Evolutionary conservation across 2,329 filamentous ascomycete species (phyloP), one percentile per base, ranked within the genome.

Genomic region (Aspergillus sp.): DNA sequence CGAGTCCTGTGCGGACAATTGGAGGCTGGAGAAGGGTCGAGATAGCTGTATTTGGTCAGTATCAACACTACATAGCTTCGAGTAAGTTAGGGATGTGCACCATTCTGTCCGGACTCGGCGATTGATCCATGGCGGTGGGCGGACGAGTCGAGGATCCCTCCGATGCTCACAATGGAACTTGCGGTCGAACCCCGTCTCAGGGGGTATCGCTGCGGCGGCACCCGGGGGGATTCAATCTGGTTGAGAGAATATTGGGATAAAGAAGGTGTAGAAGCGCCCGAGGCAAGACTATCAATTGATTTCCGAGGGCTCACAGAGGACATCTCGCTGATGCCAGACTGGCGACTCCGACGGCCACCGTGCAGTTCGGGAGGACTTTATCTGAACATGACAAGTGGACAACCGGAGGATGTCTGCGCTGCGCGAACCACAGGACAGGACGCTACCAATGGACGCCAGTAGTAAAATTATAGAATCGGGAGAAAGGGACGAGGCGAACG

Each of bases 21-120:
- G 93, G 90, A 23, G 91, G 88, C 66, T 96, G 89, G 3, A 97
- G 82, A n/a, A 97, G 81, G 1, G 91, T 96, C 7, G 92, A 96
- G 63, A 97, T 97, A 56, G 94, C 88, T 90, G 58, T 11, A 50
- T 49, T 23, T 17, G 51, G 47, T 62, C 46, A 67, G 53, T 51
- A 16, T 29, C 31, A 48, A 36, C 16, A 16, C 4, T n/a, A 25
- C 21, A 41, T 23, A 16, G 25, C 25, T 29, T 29, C 25, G 25
- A 9, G 7, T 29, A 10, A 29, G 11, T 16, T 16, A 6, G 3
- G 3, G 13, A 10, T 3, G 58, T 58, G 34, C 44, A 89, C 87
- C 91, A 82, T 96, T 97, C 63, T 92, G 89, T 10, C 87, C 85
- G n/a, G 85, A 84, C 72, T 96, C 91, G 47, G 77, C 80, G 62